Evolutionary conservation across 257 asterid species (phyloP), one percentile per base, ranked within the genome.

Genomic region (Perilla frutescens): DNA sequence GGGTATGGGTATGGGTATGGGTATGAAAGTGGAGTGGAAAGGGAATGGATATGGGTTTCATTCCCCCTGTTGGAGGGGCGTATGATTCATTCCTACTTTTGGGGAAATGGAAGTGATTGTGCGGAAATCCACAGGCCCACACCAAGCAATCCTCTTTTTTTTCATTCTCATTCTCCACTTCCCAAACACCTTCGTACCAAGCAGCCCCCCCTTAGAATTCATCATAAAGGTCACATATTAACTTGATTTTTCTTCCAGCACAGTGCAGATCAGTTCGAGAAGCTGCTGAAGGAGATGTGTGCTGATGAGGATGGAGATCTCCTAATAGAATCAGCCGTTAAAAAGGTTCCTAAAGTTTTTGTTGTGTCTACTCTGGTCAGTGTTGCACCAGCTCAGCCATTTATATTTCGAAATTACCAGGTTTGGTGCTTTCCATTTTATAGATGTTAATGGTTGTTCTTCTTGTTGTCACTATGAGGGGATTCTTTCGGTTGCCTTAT

Each of bases 221-320:
- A 37, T 58, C 72, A 47, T 69, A 68, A 68, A 62, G 69, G 69
- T 71, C 75, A 37, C 45, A 47, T 76, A 63, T 66, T 73, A 72
- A 77, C 66, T 68, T 76, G 80, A 80, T 66, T 81, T 62, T 79
- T 83, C 81, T 88, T 90, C 78, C 98, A 95, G 98, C 98, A 95
- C 84, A 95, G 96, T 85, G 98, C 99, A 73, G 98, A 95, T 68
- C 97, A 92, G 84, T 95, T 95, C 75, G 99, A 95, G 96, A 88
- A 80, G 77, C 83, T 95, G 85, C 80, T 95, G 83, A 87, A 86
- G 89, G 99, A 95, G 84, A 86, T 92, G 84, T 92, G 98, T 79
- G 88, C 97, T 76, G 97, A 92, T 58, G 98, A 95, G 56, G 98
- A 95, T 73, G 99, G 99, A 31, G 96, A 95, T 85, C 98, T 95